These are phyloP conservation scores for Terfezia claveryi DNA, from an alignment of 495 filamentous ascomycete species.

Conservation along the genomic window DNA sequence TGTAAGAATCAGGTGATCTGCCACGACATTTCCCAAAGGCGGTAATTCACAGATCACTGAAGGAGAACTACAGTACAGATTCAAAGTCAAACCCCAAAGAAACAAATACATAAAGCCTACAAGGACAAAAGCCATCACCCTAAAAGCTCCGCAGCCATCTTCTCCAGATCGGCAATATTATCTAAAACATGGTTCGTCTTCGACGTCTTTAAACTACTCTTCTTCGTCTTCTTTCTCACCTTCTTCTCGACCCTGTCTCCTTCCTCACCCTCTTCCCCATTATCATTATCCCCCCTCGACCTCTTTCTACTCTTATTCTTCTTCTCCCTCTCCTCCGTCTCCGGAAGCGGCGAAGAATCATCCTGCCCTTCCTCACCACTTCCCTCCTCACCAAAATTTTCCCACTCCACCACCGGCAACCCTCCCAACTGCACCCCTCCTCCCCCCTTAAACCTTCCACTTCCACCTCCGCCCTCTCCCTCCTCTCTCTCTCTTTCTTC, in stretches of 20 bases:
- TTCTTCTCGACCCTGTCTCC: conserved; percentile 26
- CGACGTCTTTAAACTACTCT: conserved; percentile 24
- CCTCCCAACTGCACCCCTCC: conserved; percentile 22
- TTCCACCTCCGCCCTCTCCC: conserved; percentile 18
- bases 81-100: too few relatives aligned
- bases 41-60: too few relatives aligned
- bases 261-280: conserved; percentile 25
- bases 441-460: conserved; percentile 22
- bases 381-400: conserved; percentile 23
- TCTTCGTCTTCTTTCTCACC: conserved; percentile 25
- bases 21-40: too few relatives aligned
- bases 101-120: too few relatives aligned
- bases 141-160: conserved; percentile 62
- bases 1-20: too few relatives aligned
- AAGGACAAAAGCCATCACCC: conserved; percentile 18
- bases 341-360: conserved; percentile 5
- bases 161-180: conserved; percentile 41
- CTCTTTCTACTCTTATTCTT: conserved; percentile 4
- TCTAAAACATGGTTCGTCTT: not conserved
- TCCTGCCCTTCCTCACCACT: conserved; percentile 21
- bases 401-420: conserved; percentile 6
- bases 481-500: conserved; percentile 30
- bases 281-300: conserved; percentile 24
- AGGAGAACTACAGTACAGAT: too few relatives aligned
- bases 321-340: conserved; percentile 6